These are phyloP conservation scores for Symbiodinium pilosum DNA, from an alignment of 73 alveolate genomes.

Conservation along the genomic window DNA sequence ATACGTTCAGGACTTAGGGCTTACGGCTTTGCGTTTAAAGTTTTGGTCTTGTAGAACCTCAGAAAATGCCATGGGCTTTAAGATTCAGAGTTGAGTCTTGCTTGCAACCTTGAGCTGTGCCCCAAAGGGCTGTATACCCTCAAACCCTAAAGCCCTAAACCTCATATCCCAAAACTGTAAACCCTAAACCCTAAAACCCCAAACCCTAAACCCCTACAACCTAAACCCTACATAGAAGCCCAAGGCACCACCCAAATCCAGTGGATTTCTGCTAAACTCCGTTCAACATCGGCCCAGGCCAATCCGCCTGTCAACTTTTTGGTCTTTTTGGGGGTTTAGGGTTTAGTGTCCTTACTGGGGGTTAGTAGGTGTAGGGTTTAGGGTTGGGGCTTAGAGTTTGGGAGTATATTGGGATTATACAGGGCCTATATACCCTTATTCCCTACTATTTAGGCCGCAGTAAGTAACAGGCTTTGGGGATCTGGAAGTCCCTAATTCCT, in stretches of 20 bases:
- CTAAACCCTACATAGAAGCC: background rate
- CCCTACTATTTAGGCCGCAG: too few relatives aligned
- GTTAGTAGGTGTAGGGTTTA: too few relatives aligned
- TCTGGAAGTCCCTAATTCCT: too few relatives aligned
- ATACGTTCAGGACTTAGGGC: too few relatives aligned
- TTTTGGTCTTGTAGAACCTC: too few relatives aligned
- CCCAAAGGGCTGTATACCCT: background rate
- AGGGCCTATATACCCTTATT: background rate
- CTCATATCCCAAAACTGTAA: background rate
- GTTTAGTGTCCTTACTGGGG: too few relatives aligned
- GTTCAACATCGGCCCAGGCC: background rate
- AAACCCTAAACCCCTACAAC: background rate
- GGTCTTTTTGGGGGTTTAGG: too few relatives aligned
- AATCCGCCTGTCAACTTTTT: background rate
- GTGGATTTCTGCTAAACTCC: background rate
- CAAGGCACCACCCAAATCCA: slow-evolving; percentile 17
- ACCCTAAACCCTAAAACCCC: background rate
- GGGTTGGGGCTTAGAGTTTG: background rate
- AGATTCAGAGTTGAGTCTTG: too few relatives aligned
- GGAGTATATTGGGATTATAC: background rate
- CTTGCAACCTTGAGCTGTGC: too few relatives aligned
- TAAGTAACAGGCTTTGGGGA: background rate
- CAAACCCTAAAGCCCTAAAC: background rate
- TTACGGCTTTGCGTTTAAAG: too few relatives aligned
- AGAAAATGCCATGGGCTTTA: too few relatives aligned